phyloP scores from a whole-genome alignment of 176 grass and related monocot species.

The bread wheat (Triticum aestivum) region IWGSC_CS_RefSeq_v2.1 NC_057808.1:11626653-11627152 shows the following conservation, averaged over 20 bases:
- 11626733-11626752: conserved; percentile 84
- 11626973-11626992: neutral
- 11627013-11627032: conserved; percentile 82
- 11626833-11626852: conserved; percentile 47
- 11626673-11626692: conserved; percentile 39
- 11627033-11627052: conserved; percentile 89
- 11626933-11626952: conserved; percentile 46
- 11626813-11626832: neutral
- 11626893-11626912: conserved; percentile 56
- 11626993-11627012: neutral
- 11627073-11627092: conserved; percentile 85
- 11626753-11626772: conserved; percentile 59
- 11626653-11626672: neutral
- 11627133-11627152: neutral
- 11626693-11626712: conserved; percentile 87
- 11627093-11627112: conserved; percentile 1
- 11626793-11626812: conserved; percentile 6
- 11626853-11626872: conserved; percentile 83
- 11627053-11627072: conserved; percentile 65
- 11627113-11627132: neutral
- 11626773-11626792: conserved; percentile 15
- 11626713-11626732: conserved; percentile 91
- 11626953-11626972: neutral
- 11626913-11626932: conserved; percentile 70
- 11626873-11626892: conserved; percentile 98